A percentile compares a stretch with the other conserved stretches of the same genome.
Conservation (phyloP, 2,329 filamentous ascomycete species). For the Calycina herbarum region DNA sequence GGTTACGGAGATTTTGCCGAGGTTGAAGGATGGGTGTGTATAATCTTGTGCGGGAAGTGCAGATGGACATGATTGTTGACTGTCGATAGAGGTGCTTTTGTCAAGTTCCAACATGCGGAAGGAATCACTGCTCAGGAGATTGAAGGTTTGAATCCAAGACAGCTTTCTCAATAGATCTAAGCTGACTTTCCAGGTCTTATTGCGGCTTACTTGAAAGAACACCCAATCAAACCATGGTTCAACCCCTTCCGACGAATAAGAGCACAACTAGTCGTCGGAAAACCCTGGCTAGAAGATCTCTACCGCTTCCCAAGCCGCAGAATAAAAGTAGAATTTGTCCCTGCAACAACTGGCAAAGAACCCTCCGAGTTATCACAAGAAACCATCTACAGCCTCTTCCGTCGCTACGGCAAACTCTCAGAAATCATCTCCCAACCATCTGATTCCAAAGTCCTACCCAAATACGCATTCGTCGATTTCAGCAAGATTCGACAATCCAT, state of each 20-base stretch:
- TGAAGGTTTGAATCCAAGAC: slow-evolving; percentile 43
- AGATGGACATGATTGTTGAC: slow-evolving; percentile 8
- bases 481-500: slow-evolving; percentile 49
- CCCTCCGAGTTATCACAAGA: slow-evolving; percentile 83
- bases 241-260: slow-evolving; percentile 74
- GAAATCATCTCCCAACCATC: slow-evolving; percentile 81
- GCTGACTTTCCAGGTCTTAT: slow-evolving; percentile 44
- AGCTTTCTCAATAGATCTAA: neutral
- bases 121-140: slow-evolving; percentile 51
- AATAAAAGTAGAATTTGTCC: slow-evolving; percentile 81
- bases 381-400: slow-evolving; percentile 80
- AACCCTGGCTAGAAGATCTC: slow-evolving; percentile 92
- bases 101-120: slow-evolving; percentile 69
- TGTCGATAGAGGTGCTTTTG: slow-evolving; percentile 67
- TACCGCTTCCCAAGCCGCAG: slow-evolving; percentile 76
- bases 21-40: slow-evolving; percentile 75
- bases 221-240: slow-evolving; percentile 85
- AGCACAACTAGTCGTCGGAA: slow-evolving; percentile 73
- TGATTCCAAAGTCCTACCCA: slow-evolving; percentile 84
- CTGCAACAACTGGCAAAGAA: slow-evolving; percentile 67
- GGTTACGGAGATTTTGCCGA: slow-evolving; percentile 78
- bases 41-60: neutral
- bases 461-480: slow-evolving; percentile 80
- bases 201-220: slow-evolving; percentile 61
- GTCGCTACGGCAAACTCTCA: slow-evolving; percentile 84